phyloP scores from a whole-genome alignment of 176 grass and related monocot genomes.

The Oryza longistaminata region DNA sequence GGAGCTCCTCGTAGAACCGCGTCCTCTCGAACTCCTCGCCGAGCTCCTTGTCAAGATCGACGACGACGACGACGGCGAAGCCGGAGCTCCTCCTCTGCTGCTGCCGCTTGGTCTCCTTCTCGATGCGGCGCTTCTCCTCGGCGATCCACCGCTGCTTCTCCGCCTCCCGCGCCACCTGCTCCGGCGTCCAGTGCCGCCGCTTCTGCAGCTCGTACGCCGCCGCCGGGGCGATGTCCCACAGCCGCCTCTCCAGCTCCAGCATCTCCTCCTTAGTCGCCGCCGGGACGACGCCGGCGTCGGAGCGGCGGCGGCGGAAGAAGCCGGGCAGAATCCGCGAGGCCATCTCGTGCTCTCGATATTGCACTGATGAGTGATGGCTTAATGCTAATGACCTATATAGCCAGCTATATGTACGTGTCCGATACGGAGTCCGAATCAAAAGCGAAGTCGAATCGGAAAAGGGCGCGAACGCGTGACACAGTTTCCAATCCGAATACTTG shows the following conservation, averaged over 20 bases:
- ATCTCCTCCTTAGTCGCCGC: neutral
- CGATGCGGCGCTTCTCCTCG: neutral
- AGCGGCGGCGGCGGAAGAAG: neutral
- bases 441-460: too few relatives aligned
- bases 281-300: too few relatives aligned
- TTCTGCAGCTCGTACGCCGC: too few relatives aligned
- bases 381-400: too few relatives aligned
- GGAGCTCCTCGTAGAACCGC: neutral
- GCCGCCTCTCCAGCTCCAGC: neutral
- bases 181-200: neutral
- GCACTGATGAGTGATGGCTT: too few relatives aligned
- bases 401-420: too few relatives aligned
- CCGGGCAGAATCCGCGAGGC: neutral
- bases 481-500: too few relatives aligned
- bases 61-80: too few relatives aligned
- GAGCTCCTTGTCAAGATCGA: neutral
- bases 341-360: neutral
- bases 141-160: neutral
- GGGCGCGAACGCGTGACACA: too few relatives aligned
- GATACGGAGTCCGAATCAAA: too few relatives aligned
- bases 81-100: too few relatives aligned
- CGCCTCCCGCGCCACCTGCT: neutral
- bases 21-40: neutral
- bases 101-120: neutral
- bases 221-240: neutral